Percentiles rank a stretch among this genome's conserved stretches.
Evolutionary conservation across 768 basidiomycete species (phyloP).

Genomic region (Basidioascus undulatus): DNA sequence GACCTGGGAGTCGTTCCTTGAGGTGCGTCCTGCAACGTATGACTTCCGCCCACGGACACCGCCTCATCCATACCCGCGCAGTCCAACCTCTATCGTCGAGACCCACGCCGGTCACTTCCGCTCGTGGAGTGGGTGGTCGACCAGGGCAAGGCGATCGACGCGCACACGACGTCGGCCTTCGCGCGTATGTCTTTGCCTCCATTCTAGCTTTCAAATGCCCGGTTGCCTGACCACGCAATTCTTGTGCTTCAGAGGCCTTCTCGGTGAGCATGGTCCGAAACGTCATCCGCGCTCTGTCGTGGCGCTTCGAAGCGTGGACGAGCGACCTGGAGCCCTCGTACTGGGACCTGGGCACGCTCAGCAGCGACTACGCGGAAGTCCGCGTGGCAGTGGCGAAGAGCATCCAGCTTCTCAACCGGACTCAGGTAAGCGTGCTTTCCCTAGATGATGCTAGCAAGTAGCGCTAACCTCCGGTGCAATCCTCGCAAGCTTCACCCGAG

Average conservation of each 20-base stretch:
- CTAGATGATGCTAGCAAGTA: constrained; percentile 35
- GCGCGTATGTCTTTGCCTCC: constrained; percentile 23
- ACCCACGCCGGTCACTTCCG: constrained; percentile 60
- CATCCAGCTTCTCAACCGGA: too few relatives aligned
- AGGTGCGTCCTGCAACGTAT: constrained; percentile 30
- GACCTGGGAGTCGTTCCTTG: constrained; percentile 56
- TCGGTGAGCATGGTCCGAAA: neutral
- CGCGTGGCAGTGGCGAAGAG: too few relatives aligned
- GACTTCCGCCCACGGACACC: too few relatives aligned
- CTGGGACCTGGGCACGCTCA: too few relatives aligned
- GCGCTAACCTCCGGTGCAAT: neutral
- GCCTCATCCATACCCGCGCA: too few relatives aligned
- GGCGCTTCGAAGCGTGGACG: constrained; percentile 34
- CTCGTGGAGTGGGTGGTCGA: constrained; percentile 48
- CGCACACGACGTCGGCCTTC: constrained; percentile 57
- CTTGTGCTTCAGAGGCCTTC: too few relatives aligned
- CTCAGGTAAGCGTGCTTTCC: too few relatives aligned
- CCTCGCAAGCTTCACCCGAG: constrained; percentile 18
- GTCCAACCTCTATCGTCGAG: constrained; percentile 54
- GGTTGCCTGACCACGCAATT: too few relatives aligned
- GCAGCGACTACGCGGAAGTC: too few relatives aligned
- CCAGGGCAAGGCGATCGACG: constrained; percentile 42
- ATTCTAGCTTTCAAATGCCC: too few relatives aligned
- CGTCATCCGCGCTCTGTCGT: too few relatives aligned
- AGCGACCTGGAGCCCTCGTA: constrained; percentile 49